Base-by-base conservation (phyloP, 306 rosid species). In the Dalbergia cultrata region DNA sequence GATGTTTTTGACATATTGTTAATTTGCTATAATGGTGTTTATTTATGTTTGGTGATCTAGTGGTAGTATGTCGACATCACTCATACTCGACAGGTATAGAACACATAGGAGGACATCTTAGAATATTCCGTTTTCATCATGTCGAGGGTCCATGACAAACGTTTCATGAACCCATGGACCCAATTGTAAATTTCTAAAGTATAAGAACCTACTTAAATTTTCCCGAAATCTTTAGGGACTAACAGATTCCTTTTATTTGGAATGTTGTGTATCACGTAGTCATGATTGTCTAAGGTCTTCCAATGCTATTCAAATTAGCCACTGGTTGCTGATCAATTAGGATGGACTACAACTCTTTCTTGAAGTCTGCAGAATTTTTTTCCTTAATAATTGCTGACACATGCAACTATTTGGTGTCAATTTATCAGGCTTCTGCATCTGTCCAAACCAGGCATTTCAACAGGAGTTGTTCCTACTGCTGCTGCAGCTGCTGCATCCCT, bases 401-500 rank as follows among this genome's bases (percentile, higher is more conserved):
- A 37, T 69, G 26, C 68, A 52, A 71, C 56, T 63, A 17, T 74
- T 45, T 47, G 76, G 49, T 80, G 61, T 80, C 61, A 81, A 80
- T 87, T 87, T 87, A 59, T 69, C 94, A 95, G 99, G 94, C 98
- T 95, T 74, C 90, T 93, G 62, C 99, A 91, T 88, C 85, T 93
- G 80, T 95, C 99, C 8, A 95, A 95, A 86, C 97, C 97, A 0
- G 97, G 98, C 67, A 87, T 88, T 83, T 88, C 99, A 44, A 93
- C 99, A 4, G 98, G 98, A 54, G 98, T 91, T 80, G 98, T 95
- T 85, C 92, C 99, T 63, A 93, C 98, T 13, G 98, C 99, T 33
- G 99, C 98, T 0, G 99, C 97, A 0, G 98, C 99, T 0, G 97
- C 97, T n/a, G 99, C 98, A 17, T 93, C 99, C 72, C 94, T 95